Base-by-base conservation (phyloP, 306 rosid species). In the Gleditsia sinensis region DNA sequence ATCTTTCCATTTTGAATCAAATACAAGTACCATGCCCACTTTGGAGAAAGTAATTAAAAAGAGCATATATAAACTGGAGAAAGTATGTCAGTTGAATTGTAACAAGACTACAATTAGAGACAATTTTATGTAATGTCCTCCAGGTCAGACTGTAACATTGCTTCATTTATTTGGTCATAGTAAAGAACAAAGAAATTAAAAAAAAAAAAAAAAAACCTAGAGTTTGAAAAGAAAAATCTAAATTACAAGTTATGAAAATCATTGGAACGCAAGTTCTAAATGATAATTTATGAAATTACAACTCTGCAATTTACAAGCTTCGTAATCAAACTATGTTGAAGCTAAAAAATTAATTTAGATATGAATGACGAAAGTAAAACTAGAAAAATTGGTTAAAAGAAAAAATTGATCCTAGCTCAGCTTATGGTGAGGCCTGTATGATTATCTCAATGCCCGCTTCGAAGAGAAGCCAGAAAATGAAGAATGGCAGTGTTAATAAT, bases 281-380 rank as follows among this genome's bases (percentile, higher is more conserved):
- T 67, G 80, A 56, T 51, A 82, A 43, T 76, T 66, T 72, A 75
- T 36, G 78, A 78, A 81, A 81, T 82, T 79, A 84, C 87, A 84
- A 79, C 84, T 80, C 86, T 75, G 82, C 85, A 87, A 81, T 86
- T 81, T 91, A 88, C 96, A 93, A 83, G 75, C 75, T 66, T 73
- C 71, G 77, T 75, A 13, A 77, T 65, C 84, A 25, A 78, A 85
- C 86, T 78, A 84, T 71, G 79, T 80, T 78, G 83, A 77, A 75
- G 84, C 83, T 77, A 68, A 75, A 84, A 85, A 67, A 42, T 84
- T 83, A 86, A 71, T 66, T 87, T 82, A 83, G 72, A 85, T 69
- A 83, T 77, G 75, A 85, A 84, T 80, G 76, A 56, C 82, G 74
- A n/a, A n/a, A 54, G 34, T 61, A 80, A 39, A 50, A 77, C 27